Evolutionary conservation across 768 basidiomycete species (phyloP).

Genomic region (Strobilomyces confusus): DNA sequence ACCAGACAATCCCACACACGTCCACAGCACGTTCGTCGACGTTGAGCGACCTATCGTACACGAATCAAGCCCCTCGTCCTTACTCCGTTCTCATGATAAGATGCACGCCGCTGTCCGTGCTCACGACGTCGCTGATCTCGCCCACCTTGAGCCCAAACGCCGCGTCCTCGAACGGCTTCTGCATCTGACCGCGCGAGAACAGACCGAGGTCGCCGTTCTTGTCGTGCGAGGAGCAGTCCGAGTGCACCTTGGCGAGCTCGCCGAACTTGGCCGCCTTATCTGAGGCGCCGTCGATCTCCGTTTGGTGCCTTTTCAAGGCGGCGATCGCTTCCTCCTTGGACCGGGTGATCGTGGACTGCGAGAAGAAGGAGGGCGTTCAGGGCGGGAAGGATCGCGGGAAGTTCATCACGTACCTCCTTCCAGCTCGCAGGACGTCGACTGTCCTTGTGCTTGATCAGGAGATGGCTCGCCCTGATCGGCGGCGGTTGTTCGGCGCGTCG

Average conservation of each 20-base stretch:
- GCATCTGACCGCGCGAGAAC: slow-evolving; percentile 90
- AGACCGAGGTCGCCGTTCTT: slow-evolving; percentile 84
- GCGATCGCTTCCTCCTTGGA: slow-evolving; percentile 84
- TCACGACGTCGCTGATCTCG: slow-evolving; percentile 76
- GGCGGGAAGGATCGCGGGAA: background rate
- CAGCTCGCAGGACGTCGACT: slow-evolving; percentile 79
- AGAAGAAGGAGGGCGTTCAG: background rate
- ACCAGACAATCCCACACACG: background rate
- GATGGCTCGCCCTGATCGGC: slow-evolving; percentile 90
- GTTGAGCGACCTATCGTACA: background rate
- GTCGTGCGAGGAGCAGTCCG: slow-evolving; percentile 86
- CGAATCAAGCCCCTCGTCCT: background rate
- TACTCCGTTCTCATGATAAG: slow-evolving; percentile 83
- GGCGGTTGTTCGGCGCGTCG: slow-evolving; percentile 25
- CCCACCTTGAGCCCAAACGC: slow-evolving; percentile 68
- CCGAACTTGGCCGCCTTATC: slow-evolving; percentile 59
- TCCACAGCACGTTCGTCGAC: background rate
- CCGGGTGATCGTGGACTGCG: slow-evolving; percentile 71
- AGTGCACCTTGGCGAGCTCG: slow-evolving; percentile 68
- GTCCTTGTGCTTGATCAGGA: slow-evolving; percentile 86
- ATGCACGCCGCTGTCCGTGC: slow-evolving; percentile 94
- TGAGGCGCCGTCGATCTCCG: slow-evolving; percentile 47
- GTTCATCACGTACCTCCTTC: slow-evolving; percentile 64
- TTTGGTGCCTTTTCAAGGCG: slow-evolving; percentile 65
- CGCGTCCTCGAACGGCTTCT: slow-evolving; percentile 94